Evolutionary conservation across 1,284 basidiomycete species (phyloP).

Genomic region (Pholiota adiposa): DNA sequence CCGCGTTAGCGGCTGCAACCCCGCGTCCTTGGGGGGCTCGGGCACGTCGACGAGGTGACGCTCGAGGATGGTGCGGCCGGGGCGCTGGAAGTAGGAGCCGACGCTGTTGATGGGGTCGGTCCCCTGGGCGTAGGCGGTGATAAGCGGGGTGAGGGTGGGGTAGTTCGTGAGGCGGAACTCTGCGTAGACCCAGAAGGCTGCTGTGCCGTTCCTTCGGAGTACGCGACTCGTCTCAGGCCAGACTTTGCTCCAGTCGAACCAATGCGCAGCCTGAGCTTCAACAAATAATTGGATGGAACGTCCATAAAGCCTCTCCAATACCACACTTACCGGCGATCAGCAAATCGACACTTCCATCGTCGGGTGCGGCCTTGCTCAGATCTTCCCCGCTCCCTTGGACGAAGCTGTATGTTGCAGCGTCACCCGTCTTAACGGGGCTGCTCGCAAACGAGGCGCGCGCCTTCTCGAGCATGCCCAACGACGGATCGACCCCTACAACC

Average conservation of each 20-base stretch:
- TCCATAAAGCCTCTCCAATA: background rate
- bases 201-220: slow-evolving; percentile 69
- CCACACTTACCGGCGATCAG: slow-evolving; percentile 63
- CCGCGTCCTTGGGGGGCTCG: slow-evolving; percentile 50
- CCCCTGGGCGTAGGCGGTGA: slow-evolving; percentile 66
- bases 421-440: slow-evolving; percentile 5
- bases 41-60: slow-evolving; percentile 73
- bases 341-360: slow-evolving; percentile 70
- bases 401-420: slow-evolving; percentile 41
- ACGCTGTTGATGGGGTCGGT: slow-evolving; percentile 55
- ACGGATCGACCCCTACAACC: slow-evolving; percentile 78
- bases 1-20: slow-evolving; percentile 42
- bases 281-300: background rate
- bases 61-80: slow-evolving; percentile 79
- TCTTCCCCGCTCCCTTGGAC: slow-evolving; percentile 60
- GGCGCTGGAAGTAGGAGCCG: slow-evolving; percentile 81
- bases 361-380: slow-evolving; percentile 47
- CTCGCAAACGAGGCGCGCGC: slow-evolving; percentile 49
- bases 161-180: slow-evolving; percentile 73
- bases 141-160: slow-evolving; percentile 61
- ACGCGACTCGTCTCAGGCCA: slow-evolving; percentile 75
- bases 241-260: slow-evolving; percentile 79
- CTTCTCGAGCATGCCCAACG: slow-evolving; percentile 70
- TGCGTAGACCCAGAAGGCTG: slow-evolving; percentile 84
- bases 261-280: slow-evolving; percentile 83